Evolutionary conservation across 163 green algal species (phyloP), one percentile per base, ranked within the genome.

Genomic region (Coccomyxa subellipsoidea): DNA sequence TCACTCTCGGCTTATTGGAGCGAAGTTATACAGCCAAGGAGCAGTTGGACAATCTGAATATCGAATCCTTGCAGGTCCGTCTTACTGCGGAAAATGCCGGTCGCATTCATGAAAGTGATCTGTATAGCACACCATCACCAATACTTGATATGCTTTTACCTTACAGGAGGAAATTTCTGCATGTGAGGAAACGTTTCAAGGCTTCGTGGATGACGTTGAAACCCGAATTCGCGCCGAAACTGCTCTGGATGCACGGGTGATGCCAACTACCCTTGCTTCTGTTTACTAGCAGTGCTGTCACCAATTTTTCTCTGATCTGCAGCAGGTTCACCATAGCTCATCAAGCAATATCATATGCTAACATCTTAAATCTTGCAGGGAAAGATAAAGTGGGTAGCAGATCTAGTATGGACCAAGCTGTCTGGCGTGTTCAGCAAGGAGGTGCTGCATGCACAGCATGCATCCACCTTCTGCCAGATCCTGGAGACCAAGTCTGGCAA

Each of bases 381-480:
- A 27, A 91, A 90, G 40, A 83, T 91, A 8, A 90, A 89, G 66
- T 35, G 77, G 0, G 77, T 90, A 31, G 86, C 88, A n/a, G 88
- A 89, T 47, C 37, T 78, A 12, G 83, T 91, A 25, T 91, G 88
- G 88, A 39, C 70, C 37, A 86, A 84, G 47, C 83, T 91, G 69
- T 82, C 81, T 53, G 84, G 82, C 4, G 72, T 69, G 23, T 88
- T 87, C 73, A 80, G 54, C 36, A 90, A 89, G 39, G 84, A 91
- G 29, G 69, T 91, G 7, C 78, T 85, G 36, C 87, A 91, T 77
- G 87, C 85, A 71, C 87, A 91, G 85, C 85, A 90, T n/a, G 38
- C 90, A 0, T 88, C 75, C 37, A 80, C 35, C 80, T 91, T 91
- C 40, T 77, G 81, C n/a, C 69, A 82, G 10, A 78, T 86, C 25